A percentile compares a stretch with the other conserved stretches of the same genome.
phyloP scores from a whole-genome alignment of 805 yeast genomes.

The Saccharomyces jurei region DNA sequence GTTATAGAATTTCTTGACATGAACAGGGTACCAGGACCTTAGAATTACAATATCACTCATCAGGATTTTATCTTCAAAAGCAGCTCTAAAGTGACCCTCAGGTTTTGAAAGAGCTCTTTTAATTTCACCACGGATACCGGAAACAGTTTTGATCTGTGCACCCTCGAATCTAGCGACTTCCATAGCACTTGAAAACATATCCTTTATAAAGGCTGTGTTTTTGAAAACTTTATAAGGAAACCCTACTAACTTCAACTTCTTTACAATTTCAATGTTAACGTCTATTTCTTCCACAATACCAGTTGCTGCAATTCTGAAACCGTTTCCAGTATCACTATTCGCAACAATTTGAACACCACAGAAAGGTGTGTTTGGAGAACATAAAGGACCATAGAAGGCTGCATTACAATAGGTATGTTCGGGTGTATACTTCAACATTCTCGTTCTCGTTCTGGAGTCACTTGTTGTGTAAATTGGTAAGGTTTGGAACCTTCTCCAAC shows the following conservation, averaged over 20 bases:
- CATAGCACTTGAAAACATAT: constrained; percentile 85
- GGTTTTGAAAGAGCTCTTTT: constrained; percentile 90
- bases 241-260: constrained; percentile 91
- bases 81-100: constrained; percentile 92
- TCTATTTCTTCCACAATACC: constrained; percentile 94
- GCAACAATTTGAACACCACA: constrained; percentile 91
- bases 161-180: constrained; percentile 98
- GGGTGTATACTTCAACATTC: constrained; percentile 97
- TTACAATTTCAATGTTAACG: constrained; percentile 81
- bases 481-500: constrained; percentile 98
- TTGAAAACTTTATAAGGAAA: constrained; percentile 88
- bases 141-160: constrained; percentile 90
- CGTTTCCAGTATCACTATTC: constrained; percentile 72
- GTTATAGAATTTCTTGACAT: constrained; percentile 82
- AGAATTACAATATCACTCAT: constrained; percentile 84
- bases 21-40: constrained; percentile 96
- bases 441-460: constrained; percentile 93
- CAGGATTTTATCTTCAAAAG: constrained; percentile 90
- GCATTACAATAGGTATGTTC: constrained; percentile 96
- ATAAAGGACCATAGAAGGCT: constrained; percentile 92
- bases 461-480: constrained; percentile 92
- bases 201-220: constrained; percentile 94
- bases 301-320: constrained; percentile 92
- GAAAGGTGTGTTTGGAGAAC: constrained; percentile 94
- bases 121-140: constrained; percentile 96